Evolutionary conservation across 768 basidiomycete species (phyloP).

Genomic region (Pholiota conissans): DNA sequence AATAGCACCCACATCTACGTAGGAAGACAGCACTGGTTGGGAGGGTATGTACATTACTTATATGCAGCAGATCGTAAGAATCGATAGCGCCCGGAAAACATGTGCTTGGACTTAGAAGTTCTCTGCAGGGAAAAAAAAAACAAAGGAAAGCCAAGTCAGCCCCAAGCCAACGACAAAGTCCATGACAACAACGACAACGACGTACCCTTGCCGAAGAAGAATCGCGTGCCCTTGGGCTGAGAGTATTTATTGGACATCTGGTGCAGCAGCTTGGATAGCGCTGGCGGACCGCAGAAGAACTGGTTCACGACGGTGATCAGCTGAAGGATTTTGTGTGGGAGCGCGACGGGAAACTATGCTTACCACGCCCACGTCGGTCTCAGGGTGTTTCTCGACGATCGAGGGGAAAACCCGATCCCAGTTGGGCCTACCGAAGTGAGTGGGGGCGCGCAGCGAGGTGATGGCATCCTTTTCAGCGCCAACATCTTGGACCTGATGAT

Average conservation of each 20-base stretch:
- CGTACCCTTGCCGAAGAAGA: constrained; percentile 90
- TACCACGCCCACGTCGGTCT: constrained; percentile 89
- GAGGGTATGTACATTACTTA: background rate
- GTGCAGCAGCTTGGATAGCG: constrained; percentile 71
- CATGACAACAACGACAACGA: background rate
- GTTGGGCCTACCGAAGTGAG: constrained; percentile 91
- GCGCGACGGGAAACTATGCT: constrained; percentile 28
- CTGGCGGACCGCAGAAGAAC: constrained; percentile 88
- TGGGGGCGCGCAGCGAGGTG: constrained; percentile 85
- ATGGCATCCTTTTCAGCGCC: constrained; percentile 93
- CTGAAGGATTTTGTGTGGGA: background rate
- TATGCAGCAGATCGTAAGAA: too few relatives aligned
- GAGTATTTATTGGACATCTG: constrained; percentile 86
- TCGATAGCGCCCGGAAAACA: too few relatives aligned
- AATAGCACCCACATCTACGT: background rate
- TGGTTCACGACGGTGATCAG: constrained; percentile 15
- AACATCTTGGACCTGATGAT: constrained; percentile 65
- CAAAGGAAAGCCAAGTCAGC: too few relatives aligned
- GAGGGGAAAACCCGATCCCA: constrained; percentile 76
- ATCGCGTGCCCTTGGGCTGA: constrained; percentile 70
- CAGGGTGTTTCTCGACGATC: constrained; percentile 79
- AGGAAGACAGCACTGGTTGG: background rate
- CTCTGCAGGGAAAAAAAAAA: constrained; percentile 6
- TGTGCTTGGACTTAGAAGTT: constrained; percentile 8
- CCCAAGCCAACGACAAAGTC: background rate